Evolutionary conservation across 192 early-diverging fungal genomes (phyloP), one percentile per base, ranked within the genome.

Genomic region (Backusella westeae): DNA sequence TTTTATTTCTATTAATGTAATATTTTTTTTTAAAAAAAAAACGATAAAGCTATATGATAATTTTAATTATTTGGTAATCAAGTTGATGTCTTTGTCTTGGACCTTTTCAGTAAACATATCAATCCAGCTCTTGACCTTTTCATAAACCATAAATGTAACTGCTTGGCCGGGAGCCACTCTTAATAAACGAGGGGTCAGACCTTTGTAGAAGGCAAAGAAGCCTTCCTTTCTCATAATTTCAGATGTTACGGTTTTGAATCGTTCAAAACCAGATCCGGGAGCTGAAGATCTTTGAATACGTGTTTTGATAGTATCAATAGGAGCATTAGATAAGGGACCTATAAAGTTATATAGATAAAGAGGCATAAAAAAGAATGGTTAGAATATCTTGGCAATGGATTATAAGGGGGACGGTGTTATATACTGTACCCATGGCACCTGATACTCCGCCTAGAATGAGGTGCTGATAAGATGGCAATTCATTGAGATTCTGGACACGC

Each of bases 271-370:
- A 21, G 88, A 87, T 67, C 90, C 91, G 1, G 86, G 78, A 32
- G 89, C 89, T 3, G 90, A 88, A 12, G 91, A 91, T 86, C 91
- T 94, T 81, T 99, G 97, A 49, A 99, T 96, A 79, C 97, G 93
- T 15, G 97, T 99, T 85, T 99, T 99, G 87, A 99, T 96, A 49
- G 96, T 97, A 80, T 99, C 97, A 63, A 99, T 97, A 19, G 97
- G 97, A 14, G 94, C 94, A 82, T 99, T 99, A 67, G 95, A 96
- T 0, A 99, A 80, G 0, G 97, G 97, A n/a, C 96, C 91, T 73
- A 59, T 23, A 59, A 10, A 59, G 1, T 44, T 15, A 3, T 26
- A 26, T 14, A 63, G 23, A 26, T 3, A 21, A 6, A 53, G 15
- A 53, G 15, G 21, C 38, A 44, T 44, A 29, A 63, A 63, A 63